Evolutionary conservation across 495 filamentous ascomycete species (phyloP), one percentile per base, ranked within the genome.

Genomic region (Filosporella fistucella): DNA sequence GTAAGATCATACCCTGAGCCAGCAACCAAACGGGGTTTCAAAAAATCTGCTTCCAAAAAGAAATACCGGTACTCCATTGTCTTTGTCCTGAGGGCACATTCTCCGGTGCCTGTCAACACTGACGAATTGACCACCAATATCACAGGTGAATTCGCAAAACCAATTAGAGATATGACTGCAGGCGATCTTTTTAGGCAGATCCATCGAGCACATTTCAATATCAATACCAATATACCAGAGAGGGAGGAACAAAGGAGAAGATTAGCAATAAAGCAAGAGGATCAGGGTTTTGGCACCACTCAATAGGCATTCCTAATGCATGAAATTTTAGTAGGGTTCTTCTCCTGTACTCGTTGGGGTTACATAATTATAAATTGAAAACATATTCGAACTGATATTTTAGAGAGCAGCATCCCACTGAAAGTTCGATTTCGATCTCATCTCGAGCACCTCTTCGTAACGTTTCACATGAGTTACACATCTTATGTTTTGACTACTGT

Each of bases 61-160:
- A 8, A 30, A 7, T 49, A 54, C 28, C 22, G 45, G 6, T 54
- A 49, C 25, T 54, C 51, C 1, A 40, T 54, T 4, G 51, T 54
- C 12, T 54, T 54, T 20, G 45, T 54, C 20, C 24, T 54, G 17
- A 30, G 51, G 25, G 51, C 51, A 32, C 46, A 54, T 16, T 39
- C 45, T 14, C 45, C 51, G 13, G 39, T 45, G 9, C 33, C 26
- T 21, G 40, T 54, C 4, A 26, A 54, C 24, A 54, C 51, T 2
- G 45, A 54, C 29, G 18, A 25, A 14, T 41, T 54, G 34, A 54
- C 51, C 5, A 49, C 45, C 2, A 7, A 8, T 7, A 45, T 54
- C 21, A 54, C 51, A 18, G 51, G 51, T 1, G 5, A 20, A 20
- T 54, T 45, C 24, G 18, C 25, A 10, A 17, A 16, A 14, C 45